These are phyloP conservation scores for Melampsora allii-populina DNA, from an alignment of 1,284 basidiomycete species.

Conservation along the genomic window DNA sequence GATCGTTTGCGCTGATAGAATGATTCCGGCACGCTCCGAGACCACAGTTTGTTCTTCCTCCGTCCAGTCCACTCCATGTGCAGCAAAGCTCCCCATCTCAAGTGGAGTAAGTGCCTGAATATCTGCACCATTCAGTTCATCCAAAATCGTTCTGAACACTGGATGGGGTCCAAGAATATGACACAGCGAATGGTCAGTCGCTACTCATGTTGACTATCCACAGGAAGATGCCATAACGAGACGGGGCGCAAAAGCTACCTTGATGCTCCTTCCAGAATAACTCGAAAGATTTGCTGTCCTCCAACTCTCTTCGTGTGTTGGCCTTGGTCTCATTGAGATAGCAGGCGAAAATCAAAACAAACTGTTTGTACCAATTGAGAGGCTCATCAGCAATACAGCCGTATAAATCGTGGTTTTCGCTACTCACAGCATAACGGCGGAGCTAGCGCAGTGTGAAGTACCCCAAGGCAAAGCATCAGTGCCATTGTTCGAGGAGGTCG, in stretches of 20 bases:
- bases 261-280: constrained; percentile 43
- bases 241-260: constrained; percentile 7
- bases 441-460: constrained; percentile 57
- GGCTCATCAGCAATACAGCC: constrained; percentile 43
- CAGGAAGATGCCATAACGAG: not conserved
- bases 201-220: not conserved
- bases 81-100: constrained; percentile 65
- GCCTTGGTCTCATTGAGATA: constrained; percentile 83
- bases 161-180: constrained; percentile 28
- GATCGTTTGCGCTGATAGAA: constrained; percentile 88
- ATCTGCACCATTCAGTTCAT: constrained; percentile 77
- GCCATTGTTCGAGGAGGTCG: constrained; percentile 45
- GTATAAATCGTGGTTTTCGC: constrained; percentile 12
- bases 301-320: constrained; percentile 54
- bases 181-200: not conserved
- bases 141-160: constrained; percentile 95
- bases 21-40: constrained; percentile 74
- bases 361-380: constrained; percentile 63
- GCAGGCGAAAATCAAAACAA: constrained; percentile 88
- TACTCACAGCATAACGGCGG: constrained; percentile 69
- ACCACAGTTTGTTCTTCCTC: constrained; percentile 57
- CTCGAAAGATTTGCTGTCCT: constrained; percentile 42
- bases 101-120: constrained; percentile 79
- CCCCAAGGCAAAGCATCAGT: constrained; percentile 51
- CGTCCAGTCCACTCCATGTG: constrained; percentile 41